phyloP scores from a whole-genome alignment of 2,329 filamentous ascomycete species.

The Coniochaeta prunicola region DNA sequence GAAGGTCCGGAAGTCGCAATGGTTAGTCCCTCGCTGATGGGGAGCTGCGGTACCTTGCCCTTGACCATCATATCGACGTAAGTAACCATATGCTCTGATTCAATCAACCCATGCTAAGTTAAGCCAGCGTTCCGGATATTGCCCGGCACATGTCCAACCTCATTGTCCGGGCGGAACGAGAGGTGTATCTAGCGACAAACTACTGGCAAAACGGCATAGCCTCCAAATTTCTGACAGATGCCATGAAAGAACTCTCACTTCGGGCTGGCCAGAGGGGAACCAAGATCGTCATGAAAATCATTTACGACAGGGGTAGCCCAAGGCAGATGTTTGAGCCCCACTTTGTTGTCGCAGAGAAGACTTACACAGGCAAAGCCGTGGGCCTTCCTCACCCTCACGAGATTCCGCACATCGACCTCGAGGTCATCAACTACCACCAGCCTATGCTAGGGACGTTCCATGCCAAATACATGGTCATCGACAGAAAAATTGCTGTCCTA shows the following conservation, averaged over 20 bases:
- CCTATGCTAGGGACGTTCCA: constrained; percentile 69
- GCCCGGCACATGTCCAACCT: constrained; percentile 69
- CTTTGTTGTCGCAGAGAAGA: constrained; percentile 47
- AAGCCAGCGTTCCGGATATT: constrained; percentile 53
- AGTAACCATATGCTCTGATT: constrained; percentile 6
- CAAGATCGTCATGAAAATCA: constrained; percentile 61
- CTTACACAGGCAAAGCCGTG: constrained; percentile 52
- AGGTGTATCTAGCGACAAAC: constrained; percentile 69
- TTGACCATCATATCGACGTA: constrained; percentile 60
- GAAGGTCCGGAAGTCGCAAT: constrained; percentile 43
- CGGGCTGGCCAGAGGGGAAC: constrained; percentile 51
- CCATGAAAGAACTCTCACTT: constrained; percentile 60
- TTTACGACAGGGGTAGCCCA: constrained; percentile 65
- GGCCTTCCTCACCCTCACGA: constrained; percentile 55
- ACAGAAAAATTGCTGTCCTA: constrained; percentile 61
- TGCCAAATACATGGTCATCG: constrained; percentile 70
- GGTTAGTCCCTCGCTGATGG: constrained; percentile 44
- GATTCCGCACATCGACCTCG: constrained; percentile 63
- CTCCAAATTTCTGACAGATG: constrained; percentile 59
- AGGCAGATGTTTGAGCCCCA: constrained; percentile 62
- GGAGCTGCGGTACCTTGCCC: constrained; percentile 53
- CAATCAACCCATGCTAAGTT: constrained; percentile 1
- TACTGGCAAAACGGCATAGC: constrained; percentile 68
- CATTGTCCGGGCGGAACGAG: constrained; percentile 63
- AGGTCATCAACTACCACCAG: constrained; percentile 67